Evolutionary conservation across 441 rosid species (phyloP).

Genomic region (Metrosideros polymorpha): DNA sequence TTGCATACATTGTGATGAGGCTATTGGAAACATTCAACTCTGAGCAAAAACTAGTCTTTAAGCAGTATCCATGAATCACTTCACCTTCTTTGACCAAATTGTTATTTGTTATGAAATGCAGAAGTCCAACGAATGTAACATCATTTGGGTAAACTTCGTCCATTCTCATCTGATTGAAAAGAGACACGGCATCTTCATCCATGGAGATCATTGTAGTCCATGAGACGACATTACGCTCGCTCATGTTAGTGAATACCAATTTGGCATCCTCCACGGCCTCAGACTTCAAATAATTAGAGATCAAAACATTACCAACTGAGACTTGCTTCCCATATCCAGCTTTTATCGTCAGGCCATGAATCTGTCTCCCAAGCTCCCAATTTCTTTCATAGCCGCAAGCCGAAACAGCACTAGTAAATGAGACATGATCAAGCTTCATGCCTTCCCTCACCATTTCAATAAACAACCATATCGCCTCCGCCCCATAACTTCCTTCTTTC

Average conservation of each 20-base stretch:
- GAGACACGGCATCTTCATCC: slow-evolving; percentile 36
- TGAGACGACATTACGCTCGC: slow-evolving; percentile 56
- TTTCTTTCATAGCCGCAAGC: slow-evolving; percentile 62
- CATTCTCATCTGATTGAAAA: slow-evolving; percentile 54
- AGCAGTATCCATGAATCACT: slow-evolving; percentile 51
- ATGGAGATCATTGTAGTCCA: slow-evolving; percentile 84
- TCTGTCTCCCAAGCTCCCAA: slow-evolving; percentile 54
- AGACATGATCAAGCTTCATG: slow-evolving; percentile 65
- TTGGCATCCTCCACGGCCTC: slow-evolving; percentile 46
- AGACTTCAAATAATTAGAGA: slow-evolving; percentile 66
- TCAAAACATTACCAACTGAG: slow-evolving; percentile 62
- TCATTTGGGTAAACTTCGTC: slow-evolving; percentile 71
- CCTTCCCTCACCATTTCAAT: slow-evolving; percentile 49
- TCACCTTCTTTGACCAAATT: slow-evolving; percentile 41
- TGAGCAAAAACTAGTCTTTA: slow-evolving; percentile 36
- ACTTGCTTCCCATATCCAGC: slow-evolving; percentile 46
- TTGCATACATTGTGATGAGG: slow-evolving; percentile 79
- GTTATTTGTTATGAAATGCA: slow-evolving; percentile 38
- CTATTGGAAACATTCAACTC: slow-evolving; percentile 53
- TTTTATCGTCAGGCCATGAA: slow-evolving; percentile 67
- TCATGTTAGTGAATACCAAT: slow-evolving; percentile 44
- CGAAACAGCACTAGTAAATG: slow-evolving; percentile 60
- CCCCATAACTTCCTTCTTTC: slow-evolving; percentile 43
- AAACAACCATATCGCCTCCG: slow-evolving; percentile 44
- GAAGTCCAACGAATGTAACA: slow-evolving; percentile 64